phyloP scores from a whole-genome alignment of 164 flowering plant species.

The Hamamelis virginiana region DNA sequence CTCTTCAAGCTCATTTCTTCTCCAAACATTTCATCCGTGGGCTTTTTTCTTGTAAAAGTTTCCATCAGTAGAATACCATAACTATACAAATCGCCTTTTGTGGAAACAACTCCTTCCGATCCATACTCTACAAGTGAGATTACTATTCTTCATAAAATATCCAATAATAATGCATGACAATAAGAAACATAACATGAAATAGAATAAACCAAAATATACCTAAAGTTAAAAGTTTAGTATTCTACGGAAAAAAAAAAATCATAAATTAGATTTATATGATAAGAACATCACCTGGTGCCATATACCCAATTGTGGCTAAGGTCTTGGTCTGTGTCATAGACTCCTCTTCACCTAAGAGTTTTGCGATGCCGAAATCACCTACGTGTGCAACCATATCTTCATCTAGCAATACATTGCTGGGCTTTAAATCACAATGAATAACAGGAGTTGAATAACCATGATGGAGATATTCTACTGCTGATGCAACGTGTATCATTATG shows the following conservation, averaged over 20 bases:
- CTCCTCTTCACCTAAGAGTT: constrained; percentile 8
- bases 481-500: constrained; percentile 19
- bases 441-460: constrained; percentile 2
- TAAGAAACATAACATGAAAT: too few species aligned
- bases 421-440: constrained; percentile 24
- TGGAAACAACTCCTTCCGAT: constrained; percentile 4
- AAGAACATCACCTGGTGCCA: constrained; percentile 24
- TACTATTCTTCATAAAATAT: neutral
- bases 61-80: constrained; percentile 24
- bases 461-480: constrained; percentile 23
- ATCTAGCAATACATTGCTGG: constrained; percentile 16
- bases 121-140: constrained; percentile 15
- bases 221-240: too few species aligned
- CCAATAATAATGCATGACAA: too few species aligned
- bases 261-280: neutral
- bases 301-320: constrained; percentile 19
- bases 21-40: constrained; percentile 17
- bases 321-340: constrained; percentile 11
- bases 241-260: neutral
- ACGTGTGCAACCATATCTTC: constrained; percentile 11
- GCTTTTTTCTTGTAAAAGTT: constrained; percentile 18
- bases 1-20: constrained; percentile 13
- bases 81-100: constrained; percentile 22
- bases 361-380: constrained; percentile 21
- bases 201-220: too few species aligned